Evolutionary conservation across 2,329 filamentous ascomycete genomes (phyloP), one percentile per base, ranked within the genome.

Genomic region (Trichoderma atrobrunneum): DNA sequence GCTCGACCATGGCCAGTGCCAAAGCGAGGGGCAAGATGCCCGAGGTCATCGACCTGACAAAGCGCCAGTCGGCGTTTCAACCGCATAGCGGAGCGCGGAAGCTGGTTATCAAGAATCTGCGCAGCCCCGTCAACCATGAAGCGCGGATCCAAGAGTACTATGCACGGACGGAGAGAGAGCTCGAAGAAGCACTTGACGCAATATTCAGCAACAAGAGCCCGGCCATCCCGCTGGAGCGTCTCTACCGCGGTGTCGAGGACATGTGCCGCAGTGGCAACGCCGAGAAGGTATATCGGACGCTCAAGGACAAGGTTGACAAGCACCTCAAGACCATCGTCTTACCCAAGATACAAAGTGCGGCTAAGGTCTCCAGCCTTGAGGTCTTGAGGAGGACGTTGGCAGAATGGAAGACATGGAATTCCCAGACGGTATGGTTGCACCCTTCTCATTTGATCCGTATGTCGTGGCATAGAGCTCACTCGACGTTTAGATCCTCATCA

Each of bases 101-200:
- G 82, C 88, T 99, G 60, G 89, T 95, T n/a, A 93, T 99, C 77
- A 97, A 97, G 87, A 98, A 98, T 80, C 87, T 98, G 74, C 90
- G 92, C 72, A 87, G 88, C 1, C 86, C 86, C 21, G 83, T 87
- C n/a, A 86, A 87, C 72, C 79, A 82, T 51, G 78, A 83, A 67
- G 85, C 88, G 70, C 89, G 94, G 76, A 88, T 92, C 24, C 90
- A 92, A 74, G 87, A 89, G 74, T 98, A 97, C 83, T 93, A 97
- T 77, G 86, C 90, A 54, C 90, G 90, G 77, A 91, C 90, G 4
- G 93, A 92, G 89, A 82, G 84, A 54, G 92, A 97, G 79, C 85
- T 98, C 7, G 89, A 93, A 72, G 85, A 86, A 43, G 93, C 94
- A 1, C 83, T 99, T 68, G 85, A 87, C 12, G 88, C 90, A 57